These are phyloP conservation scores for Aspergillus steynii DNA, from an alignment of 495 filamentous ascomycete species.

Conservation along the genomic window DNA sequence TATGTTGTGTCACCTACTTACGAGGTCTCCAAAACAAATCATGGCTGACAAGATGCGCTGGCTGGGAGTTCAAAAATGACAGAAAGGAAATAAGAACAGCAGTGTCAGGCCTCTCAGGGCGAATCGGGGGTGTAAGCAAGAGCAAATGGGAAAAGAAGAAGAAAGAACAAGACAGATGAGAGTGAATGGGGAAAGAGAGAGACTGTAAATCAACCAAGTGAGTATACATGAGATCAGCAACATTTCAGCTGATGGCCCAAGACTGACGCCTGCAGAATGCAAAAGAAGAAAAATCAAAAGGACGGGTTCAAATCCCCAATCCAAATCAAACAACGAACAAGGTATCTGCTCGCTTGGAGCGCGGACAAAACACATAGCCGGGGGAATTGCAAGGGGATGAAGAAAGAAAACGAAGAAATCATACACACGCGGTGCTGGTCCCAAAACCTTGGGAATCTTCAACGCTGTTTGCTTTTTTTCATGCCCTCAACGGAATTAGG, in stretches of 20 bases:
- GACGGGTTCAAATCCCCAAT: constrained; percentile 28
- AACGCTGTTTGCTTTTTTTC: not conserved
- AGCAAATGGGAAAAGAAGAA: constrained; percentile 21
- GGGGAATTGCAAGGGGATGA: constrained; percentile 19
- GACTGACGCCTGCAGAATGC: constrained; percentile 53
- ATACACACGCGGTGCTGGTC: constrained; percentile 10
- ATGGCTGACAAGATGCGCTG: constrained; percentile 23
- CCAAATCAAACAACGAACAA: constrained; percentile 29
- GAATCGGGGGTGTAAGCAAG: constrained; percentile 20
- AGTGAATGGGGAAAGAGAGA: constrained; percentile 25
- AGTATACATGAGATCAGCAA: constrained; percentile 40
- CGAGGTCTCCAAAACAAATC: constrained; percentile 27
- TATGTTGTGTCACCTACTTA: constrained; percentile 24
- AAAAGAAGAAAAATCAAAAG: constrained; percentile 37
- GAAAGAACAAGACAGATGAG: constrained; percentile 23
- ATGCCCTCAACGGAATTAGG: not conserved
- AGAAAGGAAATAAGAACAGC: constrained; percentile 14
- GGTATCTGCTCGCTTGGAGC: constrained; percentile 43
- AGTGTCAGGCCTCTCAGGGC: constrained; percentile 24
- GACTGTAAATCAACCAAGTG: constrained; percentile 29
- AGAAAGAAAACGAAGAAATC: constrained; percentile 22
- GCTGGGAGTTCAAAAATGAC: constrained; percentile 12
- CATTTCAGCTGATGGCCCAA: constrained; percentile 41
- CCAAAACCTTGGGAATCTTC: not conserved
- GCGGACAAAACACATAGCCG: constrained; percentile 28